Conservation (phyloP, 2,329 filamentous ascomycete genomes). For the Cladorrhinum sp. region DNA sequence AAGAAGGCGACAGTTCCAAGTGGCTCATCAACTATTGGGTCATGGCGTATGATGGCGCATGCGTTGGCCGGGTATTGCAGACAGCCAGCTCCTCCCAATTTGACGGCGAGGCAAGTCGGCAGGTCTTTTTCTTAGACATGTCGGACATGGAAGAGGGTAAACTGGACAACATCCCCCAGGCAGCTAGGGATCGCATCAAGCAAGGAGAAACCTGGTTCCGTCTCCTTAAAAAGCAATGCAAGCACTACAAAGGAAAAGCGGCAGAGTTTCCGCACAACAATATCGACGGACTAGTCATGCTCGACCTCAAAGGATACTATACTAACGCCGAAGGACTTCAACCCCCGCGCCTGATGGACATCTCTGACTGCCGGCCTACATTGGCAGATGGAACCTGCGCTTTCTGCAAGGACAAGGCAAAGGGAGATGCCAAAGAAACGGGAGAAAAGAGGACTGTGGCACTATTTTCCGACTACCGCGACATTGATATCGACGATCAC, state of each 20-base stretch:
- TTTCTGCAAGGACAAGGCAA: not conserved
- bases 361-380: not conserved
- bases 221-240: constrained; percentile 19
- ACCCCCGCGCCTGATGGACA: not conserved
- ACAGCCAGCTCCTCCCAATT: not conserved
- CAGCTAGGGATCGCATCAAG: not conserved
- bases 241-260: constrained; percentile 18
- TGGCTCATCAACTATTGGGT: not conserved
- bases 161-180: not conserved
- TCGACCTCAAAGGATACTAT: constrained; percentile 5
- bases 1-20: not conserved
- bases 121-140: not conserved
- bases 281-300: constrained; percentile 24
- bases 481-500: not conserved
- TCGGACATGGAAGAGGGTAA: not conserved
- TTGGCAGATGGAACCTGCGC: not conserved
- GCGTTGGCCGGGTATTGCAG: not conserved
- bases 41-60: not conserved
- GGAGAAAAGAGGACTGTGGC: not conserved
- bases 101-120: not conserved
- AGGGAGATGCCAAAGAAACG: too few relatives aligned
- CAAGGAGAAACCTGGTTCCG: constrained; percentile 11
- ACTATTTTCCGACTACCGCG: not conserved
- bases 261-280: constrained; percentile 22
- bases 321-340: not conserved